Evolutionary conservation across 2,329 filamentous ascomycete genomes (phyloP), one percentile per base, ranked within the genome.

Genomic region (Leptographium flavum): DNA sequence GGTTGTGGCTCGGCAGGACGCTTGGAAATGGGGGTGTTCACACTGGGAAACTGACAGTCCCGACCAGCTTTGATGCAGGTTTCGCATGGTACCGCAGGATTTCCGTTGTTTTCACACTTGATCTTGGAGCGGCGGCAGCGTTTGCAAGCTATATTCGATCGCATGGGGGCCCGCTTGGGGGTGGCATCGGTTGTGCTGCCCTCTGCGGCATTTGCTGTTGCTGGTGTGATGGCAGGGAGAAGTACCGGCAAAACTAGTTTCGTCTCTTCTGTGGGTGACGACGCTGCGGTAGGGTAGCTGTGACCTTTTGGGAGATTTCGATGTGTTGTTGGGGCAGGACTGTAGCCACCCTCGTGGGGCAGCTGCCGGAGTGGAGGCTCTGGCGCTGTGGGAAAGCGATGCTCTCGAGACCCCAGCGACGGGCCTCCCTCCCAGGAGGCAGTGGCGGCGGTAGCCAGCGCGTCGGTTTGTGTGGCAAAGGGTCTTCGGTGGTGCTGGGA

Each of bases 91-190:
- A 77, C 79, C 31, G 43, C 32, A 50, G 74, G 74, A 47, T 80
- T 74, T 49, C 83, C 83, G 53, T 75, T 73, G 63, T 92, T 92
- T 60, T 86, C 78, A 65, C 86, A 93, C 63, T 90, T 90, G 58
- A 90, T 85, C 64, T 92, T 93, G 58, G 83, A 87, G 55, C 77
- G 76, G 47, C 85, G 74, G 58, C 85, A 90, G 51, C 77, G 72
- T 49, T 76, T 69, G 62, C 85, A 92, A 40, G 85, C 84, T 57
- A 90, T 86, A 56, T 81, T 85, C 39, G 83, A 87, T 53, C 85
- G 74, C 74, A 87, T 82, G 30, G 69, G 69, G 13, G 65, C 60
- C 46, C 67, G 64, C 55, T 60, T 61, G n/a, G 10, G 19, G 30
- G 7, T 10, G 4, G 21, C 15, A 25, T 69, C 53, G 40, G 62